Evolutionary conservation across 2,329 filamentous ascomycete species (phyloP).

Genomic region (Sarocladium kiliense): DNA sequence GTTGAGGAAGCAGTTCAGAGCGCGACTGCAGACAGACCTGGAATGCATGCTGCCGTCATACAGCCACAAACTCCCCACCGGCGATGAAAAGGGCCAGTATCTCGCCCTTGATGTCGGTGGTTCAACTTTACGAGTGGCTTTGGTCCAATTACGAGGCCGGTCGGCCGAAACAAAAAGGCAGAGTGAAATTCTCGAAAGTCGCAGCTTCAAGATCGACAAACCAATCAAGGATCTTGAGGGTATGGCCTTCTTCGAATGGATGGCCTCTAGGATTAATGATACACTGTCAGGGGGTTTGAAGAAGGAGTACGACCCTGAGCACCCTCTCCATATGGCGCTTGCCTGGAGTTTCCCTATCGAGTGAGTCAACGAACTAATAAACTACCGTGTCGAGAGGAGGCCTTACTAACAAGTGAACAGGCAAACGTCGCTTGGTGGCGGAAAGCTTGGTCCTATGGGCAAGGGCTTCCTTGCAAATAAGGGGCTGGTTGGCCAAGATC

Average conservation of each 20-base stretch:
- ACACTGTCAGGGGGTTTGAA: slow-evolving; percentile 42
- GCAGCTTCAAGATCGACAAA: slow-evolving; percentile 51
- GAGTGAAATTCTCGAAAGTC: slow-evolving; percentile 49
- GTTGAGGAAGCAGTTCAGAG: slow-evolving; percentile 50
- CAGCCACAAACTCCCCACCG: slow-evolving; percentile 58
- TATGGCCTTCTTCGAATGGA: slow-evolving; percentile 62
- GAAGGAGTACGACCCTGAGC: slow-evolving; percentile 28
- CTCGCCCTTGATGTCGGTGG: slow-evolving; percentile 65
- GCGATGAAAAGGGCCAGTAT: slow-evolving; percentile 53
- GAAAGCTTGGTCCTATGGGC: slow-evolving; percentile 57
- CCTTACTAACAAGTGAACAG: slow-evolving; percentile 31
- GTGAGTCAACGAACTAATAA: slow-evolving; percentile 34
- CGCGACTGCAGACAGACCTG: slow-evolving; percentile 45
- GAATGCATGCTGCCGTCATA: slow-evolving; percentile 63
- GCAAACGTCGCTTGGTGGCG: slow-evolving; percentile 58
- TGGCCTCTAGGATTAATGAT: slow-evolving; percentile 55
- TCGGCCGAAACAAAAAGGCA: slow-evolving; percentile 30
- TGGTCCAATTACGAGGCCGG: slow-evolving; percentile 54
- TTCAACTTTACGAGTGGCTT: slow-evolving; percentile 59
- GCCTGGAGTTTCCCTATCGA: slow-evolving; percentile 69
- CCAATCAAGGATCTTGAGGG: slow-evolving; percentile 53
- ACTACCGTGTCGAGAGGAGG: not conserved
- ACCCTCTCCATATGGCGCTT: slow-evolving; percentile 52
- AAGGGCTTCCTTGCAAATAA: slow-evolving; percentile 59
- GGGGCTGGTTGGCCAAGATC: slow-evolving; percentile 52